Conservation (phyloP, 1,284 basidiomycete species). For the Chalciporus sp. region DNA sequence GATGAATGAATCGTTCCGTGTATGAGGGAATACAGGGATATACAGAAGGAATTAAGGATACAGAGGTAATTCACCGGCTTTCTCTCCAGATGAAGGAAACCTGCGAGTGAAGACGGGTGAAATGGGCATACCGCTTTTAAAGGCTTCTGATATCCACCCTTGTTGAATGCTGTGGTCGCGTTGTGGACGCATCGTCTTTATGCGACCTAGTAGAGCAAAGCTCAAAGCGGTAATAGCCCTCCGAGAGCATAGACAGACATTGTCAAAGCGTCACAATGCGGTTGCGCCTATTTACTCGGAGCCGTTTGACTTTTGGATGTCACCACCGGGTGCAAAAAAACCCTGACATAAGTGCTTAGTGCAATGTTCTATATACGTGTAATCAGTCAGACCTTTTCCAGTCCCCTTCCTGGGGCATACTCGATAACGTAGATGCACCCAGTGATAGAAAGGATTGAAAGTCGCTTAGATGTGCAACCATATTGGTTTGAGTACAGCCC, state of each 20-base stretch:
- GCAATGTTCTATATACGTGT: not conserved
- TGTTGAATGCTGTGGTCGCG: constrained; percentile 2
- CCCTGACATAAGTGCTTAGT: not conserved
- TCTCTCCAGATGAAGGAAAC: constrained; percentile 7
- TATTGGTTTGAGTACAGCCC: not conserved
- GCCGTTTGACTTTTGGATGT: not conserved
- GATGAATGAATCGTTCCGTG: not conserved
- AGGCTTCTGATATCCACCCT: not conserved
- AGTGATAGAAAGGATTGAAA: not conserved
- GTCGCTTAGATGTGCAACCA: not conserved
- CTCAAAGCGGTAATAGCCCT: constrained; percentile 15
- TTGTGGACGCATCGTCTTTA: constrained; percentile 17
- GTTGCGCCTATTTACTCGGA: not conserved
- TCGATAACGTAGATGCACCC: not conserved
- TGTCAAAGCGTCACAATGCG: not conserved
- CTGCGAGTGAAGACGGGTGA: not conserved
- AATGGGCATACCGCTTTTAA: not conserved
- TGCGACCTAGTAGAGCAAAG: not conserved
- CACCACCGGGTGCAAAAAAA: not conserved
- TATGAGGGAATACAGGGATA: not conserved
- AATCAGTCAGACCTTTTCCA: not conserved
- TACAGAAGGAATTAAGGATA: not conserved
- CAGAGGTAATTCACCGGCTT: constrained; percentile 22
- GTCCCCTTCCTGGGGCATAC: too few relatives aligned
- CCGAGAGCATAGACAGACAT: not conserved